Evolutionary conservation across 352 stramenopile species (phyloP).

Genomic region (Phytophthora chlamydospora): DNA sequence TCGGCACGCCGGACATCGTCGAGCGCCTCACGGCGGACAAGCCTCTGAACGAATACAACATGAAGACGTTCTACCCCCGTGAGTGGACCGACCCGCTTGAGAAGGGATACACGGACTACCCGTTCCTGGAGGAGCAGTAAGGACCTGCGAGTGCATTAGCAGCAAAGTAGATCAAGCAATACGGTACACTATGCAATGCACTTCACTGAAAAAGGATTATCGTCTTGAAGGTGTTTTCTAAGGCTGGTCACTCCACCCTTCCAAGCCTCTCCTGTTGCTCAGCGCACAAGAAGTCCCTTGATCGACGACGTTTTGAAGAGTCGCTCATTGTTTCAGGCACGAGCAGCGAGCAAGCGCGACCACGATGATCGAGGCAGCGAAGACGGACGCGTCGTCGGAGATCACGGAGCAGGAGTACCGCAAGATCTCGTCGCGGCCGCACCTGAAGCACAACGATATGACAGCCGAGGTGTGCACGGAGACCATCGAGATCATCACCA

Average conservation of each 20-base stretch:
- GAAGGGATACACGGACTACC: conserved; percentile 37
- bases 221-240: too few species aligned
- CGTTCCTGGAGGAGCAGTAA: conserved; percentile 20
- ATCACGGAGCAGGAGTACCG: conserved; percentile 79
- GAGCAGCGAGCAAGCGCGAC: background rate
- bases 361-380: conserved; percentile 63
- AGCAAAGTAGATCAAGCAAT: background rate
- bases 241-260: too few species aligned
- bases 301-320: conserved; percentile 11
- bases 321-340: conserved; percentile 3
- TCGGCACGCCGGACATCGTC: conserved; percentile 61
- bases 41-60: conserved; percentile 44
- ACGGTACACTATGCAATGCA: background rate
- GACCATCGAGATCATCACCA: conserved; percentile 96
- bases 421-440: conserved; percentile 85
- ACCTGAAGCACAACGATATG: conserved; percentile 91
- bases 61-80: conserved; percentile 31
- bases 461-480: conserved; percentile 94
- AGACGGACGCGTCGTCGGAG: conserved; percentile 50
- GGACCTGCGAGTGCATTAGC: background rate
- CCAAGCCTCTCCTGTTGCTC: too few species aligned
- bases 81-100: conserved; percentile 10
- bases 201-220: too few species aligned
- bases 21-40: conserved; percentile 38
- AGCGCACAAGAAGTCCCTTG: too few species aligned